Base-by-base conservation (phyloP, 2,329 filamentous ascomycete species). In the Fusarium buharicum region DNA sequence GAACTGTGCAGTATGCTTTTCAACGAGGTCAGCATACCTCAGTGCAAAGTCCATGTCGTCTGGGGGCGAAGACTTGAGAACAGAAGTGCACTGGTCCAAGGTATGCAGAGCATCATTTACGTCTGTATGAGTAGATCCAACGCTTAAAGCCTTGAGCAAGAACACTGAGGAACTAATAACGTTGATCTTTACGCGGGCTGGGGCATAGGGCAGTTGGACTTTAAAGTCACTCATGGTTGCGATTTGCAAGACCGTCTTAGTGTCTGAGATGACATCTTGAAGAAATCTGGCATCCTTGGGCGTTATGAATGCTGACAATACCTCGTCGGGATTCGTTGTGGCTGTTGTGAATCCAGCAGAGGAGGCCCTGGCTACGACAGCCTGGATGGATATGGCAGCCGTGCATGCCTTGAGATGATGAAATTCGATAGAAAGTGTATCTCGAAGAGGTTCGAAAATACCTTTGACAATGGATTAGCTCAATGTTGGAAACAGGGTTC, bases 41-140 rank as follows among this genome's bases (percentile, higher is more conserved):
- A 70, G 36, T 0, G 67, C 54, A 47, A 70, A 70, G 12, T 70
- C 67, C 67, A 70, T 69, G 4, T 70, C 67, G 24, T 70, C 67
- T 2, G 59, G 52, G 0, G 64, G 59, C 0, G 49, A 64, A 1
- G 36, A 47, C 12, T 55, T 61, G 1, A 70, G 56, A 0, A 57
- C 55, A 2, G 39, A 40, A 0, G 54, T 68, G n/a, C 65, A 68
- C 18, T 56, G 57, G 7, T 69, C 62, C 10, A 69, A 18, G 1
- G 54, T 43, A 3, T 34, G 40, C 3, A 69, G 18, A 1, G 64
- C 61, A 16, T 54, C 54, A 1, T 54, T 50, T 2, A 66, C 46
- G 8, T 69, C 64, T 1, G 66, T 64, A 9, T 65, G 31, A 2
- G 53, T 20, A 33, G 53, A 41, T 17, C 66, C 38, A 28, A 48